These are phyloP conservation scores for Magnusiomyces tetraspermus DNA, from an alignment of 1,139 yeast genomes.

Conservation along the genomic window DNA sequence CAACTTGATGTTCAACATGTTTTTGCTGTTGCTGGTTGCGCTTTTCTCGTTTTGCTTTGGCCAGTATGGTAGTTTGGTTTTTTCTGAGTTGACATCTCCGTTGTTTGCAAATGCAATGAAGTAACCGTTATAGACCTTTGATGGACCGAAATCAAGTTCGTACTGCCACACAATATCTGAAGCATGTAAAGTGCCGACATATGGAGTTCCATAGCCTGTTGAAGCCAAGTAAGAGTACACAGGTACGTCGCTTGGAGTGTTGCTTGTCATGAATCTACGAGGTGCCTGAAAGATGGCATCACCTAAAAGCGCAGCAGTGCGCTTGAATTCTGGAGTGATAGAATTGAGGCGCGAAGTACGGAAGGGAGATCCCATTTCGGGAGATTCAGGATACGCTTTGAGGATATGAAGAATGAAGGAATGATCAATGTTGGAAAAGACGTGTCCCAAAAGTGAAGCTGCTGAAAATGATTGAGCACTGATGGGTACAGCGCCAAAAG, in stretches of 20 bases:
- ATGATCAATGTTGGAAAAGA: neutral
- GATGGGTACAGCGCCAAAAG: neutral
- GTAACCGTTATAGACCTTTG: conserved; percentile 15
- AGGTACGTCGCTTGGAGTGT: neutral
- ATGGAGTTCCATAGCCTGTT: conserved; percentile 4
- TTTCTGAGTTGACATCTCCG: conserved; percentile 13
- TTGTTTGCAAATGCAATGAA: conserved; percentile 17
- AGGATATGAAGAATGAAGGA: neutral
- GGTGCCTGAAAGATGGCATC: conserved; percentile 21
- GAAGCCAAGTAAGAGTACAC: conserved; percentile 1
- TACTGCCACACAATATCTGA: conserved; percentile 6
- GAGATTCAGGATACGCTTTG: conserved; percentile 16
- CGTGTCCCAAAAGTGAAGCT: neutral
- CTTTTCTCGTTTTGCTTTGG: neutral
- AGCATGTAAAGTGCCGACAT: conserved; percentile 6
- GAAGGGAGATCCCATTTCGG: conserved; percentile 20
- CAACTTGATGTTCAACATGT: neutral
- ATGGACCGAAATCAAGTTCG: conserved; percentile 4
- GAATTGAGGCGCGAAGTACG: conserved; percentile 15
- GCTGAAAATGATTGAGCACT: neutral
- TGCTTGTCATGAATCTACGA: conserved; percentile 12
- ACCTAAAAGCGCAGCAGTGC: conserved; percentile 18
- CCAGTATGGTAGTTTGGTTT: neutral
- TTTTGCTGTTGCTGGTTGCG: too few relatives aligned
- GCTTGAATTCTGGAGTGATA: conserved; percentile 17